Base-by-base conservation (phyloP, 441 rosid genomes). In the Manihot esculenta region DNA sequence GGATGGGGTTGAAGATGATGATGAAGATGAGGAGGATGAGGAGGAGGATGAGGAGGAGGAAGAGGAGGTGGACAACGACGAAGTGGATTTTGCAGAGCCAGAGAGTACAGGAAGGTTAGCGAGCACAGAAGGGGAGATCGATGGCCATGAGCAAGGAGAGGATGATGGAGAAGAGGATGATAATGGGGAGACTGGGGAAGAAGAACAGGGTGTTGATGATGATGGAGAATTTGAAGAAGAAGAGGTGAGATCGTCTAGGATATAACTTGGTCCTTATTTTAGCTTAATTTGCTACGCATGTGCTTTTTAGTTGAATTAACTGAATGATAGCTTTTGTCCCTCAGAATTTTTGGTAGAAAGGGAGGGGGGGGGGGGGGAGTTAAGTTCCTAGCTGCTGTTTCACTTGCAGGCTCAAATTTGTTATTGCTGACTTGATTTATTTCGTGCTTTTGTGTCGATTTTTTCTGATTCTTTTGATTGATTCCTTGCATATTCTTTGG, bases 71-170 rank as follows among this genome's bases (percentile, higher is more conserved):
- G 91, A 84, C 67, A 84, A 89, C 67, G 88, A 78, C 51, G 91
- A 86, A 35, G 83, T 66, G 47, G 85, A 76, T 58, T 64, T 76
- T 67, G 70, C 68, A 5, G 83, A 77, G 72, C 87, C 82, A 1
- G 86, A 73, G 76, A 83, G 80, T 68, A 78, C 77, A 2, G 79
- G 86, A 20, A 61, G 83, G 65, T 64, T 87, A 73, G 76, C 75
- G 0, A 77, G 86, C 56, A 76, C 85, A 5, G 89, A 83, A 57
- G 91, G 88, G 27, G 94, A 87, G 82, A 89, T 89, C 77, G 94
- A 89, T 80, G 94, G 84, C n/a, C 94, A 89, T 81, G 93, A 86
- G 59, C 89, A 83, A 62, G 93, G 91, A 12, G 93, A 88, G 66
- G 89, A 84, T 27, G 88, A 84, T 70, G 89, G 68, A 21, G 89